Evolutionary conservation across 805 yeast species (phyloP).

Genomic region (Teunomyces aglyptinius): DNA sequence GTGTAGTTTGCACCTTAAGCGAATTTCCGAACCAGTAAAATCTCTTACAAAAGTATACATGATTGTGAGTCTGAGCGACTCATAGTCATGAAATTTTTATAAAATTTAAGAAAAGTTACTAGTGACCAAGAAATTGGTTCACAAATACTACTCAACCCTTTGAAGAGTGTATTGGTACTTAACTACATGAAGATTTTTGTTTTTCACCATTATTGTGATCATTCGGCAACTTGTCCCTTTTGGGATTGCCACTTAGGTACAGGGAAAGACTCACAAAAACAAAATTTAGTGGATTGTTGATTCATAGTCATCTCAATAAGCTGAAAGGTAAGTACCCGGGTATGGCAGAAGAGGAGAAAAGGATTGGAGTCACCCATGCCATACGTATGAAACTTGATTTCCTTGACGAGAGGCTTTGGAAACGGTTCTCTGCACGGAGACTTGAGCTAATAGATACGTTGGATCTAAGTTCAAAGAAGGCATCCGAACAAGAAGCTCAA

Average conservation of each 20-base stretch:
- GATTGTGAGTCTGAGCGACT: slow-evolving; percentile 4
- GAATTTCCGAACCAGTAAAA: not conserved
- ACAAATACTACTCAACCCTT: no score
- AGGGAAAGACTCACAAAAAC: slow-evolving; percentile 4
- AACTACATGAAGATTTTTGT: no score
- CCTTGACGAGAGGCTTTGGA: slow-evolving; percentile 82
- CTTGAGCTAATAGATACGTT: slow-evolving; percentile 83
- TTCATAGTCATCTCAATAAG: slow-evolving; percentile 10
- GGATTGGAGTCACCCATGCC: slow-evolving; percentile 53
- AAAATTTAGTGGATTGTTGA: slow-evolving; percentile 5
- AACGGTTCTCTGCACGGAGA: slow-evolving; percentile 84
- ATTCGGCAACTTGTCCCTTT: not conserved
- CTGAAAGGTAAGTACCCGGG: not conserved
- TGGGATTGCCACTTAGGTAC: not conserved
- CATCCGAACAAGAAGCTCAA: slow-evolving; percentile 87
- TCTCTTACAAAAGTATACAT: not conserved
- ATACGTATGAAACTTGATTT: slow-evolving; percentile 68
- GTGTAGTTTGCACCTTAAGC: not conserved
- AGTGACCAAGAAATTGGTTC: no score
- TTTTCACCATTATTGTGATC: not conserved
- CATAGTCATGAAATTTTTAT: not conserved
- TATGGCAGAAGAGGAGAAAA: slow-evolving; percentile 14
- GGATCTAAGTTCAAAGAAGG: slow-evolving; percentile 64
- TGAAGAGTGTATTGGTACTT: no score
- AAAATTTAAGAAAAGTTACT: no score